phyloP scores from a whole-genome alignment of 495 filamentous ascomycete genomes.

The Aspergillus panamensis region DNA sequence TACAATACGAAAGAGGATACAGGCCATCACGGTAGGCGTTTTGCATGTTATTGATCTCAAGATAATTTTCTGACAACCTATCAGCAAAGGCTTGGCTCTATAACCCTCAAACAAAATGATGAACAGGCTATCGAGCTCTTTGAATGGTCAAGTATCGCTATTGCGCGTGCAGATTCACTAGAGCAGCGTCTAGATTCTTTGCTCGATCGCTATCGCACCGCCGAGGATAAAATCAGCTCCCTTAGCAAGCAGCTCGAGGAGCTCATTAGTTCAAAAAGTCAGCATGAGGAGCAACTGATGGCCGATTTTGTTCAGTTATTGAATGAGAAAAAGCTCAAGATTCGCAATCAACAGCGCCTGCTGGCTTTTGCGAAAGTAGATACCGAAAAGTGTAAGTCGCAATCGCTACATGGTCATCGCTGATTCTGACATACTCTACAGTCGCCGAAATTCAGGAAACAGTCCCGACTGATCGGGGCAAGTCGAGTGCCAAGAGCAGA shows the following conservation, averaged over 20 bases:
- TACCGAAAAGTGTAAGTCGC: conserved; percentile 37
- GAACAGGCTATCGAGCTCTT: conserved; percentile 65
- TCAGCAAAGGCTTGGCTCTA: conserved; percentile 67
- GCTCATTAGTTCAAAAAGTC: conserved; percentile 59
- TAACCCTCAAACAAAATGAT: conserved; percentile 58
- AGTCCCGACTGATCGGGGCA: conserved; percentile 10
- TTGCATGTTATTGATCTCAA: not conserved
- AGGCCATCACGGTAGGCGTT: conserved; percentile 51
- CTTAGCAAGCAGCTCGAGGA: conserved; percentile 60
- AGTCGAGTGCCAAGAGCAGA: conserved; percentile 20
- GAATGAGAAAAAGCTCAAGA: conserved; percentile 90
- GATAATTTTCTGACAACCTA: not conserved
- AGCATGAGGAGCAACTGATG: conserved; percentile 67
- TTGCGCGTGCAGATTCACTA: conserved; percentile 38
- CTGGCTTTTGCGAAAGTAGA: conserved; percentile 59
- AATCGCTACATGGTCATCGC: not conserved
- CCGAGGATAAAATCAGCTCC: conserved; percentile 46
- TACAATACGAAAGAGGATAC: conserved; percentile 53
- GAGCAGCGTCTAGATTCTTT: conserved; percentile 47
- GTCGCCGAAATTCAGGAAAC: conserved; percentile 29
- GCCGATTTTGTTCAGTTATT: conserved; percentile 68
- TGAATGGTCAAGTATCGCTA: conserved; percentile 63
- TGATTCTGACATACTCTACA: conserved; percentile 11
- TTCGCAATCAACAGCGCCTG: conserved; percentile 73
- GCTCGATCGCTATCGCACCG: conserved; percentile 37